phyloP scores from a whole-genome alignment of 805 yeast genomes.

The Candida vartiovaarae region DNA sequence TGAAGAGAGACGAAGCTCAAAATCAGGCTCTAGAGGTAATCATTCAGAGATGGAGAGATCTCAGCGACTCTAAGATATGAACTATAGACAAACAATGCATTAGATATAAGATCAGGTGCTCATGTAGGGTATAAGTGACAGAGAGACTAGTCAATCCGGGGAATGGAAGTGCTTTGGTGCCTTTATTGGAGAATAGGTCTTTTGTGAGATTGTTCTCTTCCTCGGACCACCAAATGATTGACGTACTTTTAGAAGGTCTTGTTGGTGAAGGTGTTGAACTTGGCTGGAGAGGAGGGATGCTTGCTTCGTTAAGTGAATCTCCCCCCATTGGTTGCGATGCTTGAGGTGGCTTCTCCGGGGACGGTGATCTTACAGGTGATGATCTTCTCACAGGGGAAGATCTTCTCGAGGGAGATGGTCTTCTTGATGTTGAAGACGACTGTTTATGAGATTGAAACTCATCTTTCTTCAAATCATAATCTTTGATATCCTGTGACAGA shows the following conservation, averaged over 20 bases:
- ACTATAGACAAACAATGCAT: not conserved
- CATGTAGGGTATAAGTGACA: no score
- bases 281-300: not conserved
- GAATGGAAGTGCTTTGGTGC: constrained; percentile 16
- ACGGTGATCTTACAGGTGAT: not conserved
- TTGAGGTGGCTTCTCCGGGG: not conserved
- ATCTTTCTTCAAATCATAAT: constrained; percentile 2
- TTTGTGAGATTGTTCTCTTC: constrained; percentile 17
- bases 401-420: no score
- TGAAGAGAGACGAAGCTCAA: constrained; percentile 27
- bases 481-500: constrained; percentile 13
- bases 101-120: not conserved
- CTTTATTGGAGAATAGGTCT: constrained; percentile 19
- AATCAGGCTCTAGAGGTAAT: constrained; percentile 26
- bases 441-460: not conserved
- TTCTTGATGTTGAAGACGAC: not conserved
- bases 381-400: no score
- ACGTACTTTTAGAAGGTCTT: not conserved
- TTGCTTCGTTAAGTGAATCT: not conserved
- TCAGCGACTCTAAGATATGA: not conserved
- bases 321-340: not conserved
- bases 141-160: not conserved
- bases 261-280: not conserved
- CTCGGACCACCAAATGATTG: constrained; percentile 19
- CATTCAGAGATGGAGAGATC: constrained; percentile 29